Base-by-base conservation (phyloP, 2,329 filamentous ascomycete species). In the Hymenoscyphus albidus region DNA sequence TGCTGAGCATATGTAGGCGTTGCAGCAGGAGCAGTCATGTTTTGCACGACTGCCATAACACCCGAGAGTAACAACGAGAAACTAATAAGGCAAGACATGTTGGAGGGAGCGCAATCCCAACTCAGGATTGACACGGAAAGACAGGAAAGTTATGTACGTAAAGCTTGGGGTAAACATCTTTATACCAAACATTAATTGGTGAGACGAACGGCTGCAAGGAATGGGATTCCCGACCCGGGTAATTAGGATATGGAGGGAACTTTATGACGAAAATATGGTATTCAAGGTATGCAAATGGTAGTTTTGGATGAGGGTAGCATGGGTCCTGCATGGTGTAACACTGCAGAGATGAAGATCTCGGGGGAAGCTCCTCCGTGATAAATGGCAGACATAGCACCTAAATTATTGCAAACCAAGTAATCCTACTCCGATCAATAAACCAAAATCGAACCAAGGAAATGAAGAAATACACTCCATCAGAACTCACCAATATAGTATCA, bases 1-100 rank as follows among this genome's bases (percentile, higher is more conserved):
- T 59, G 58, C 6, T 62, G 16, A 35, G 63, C 18, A 54, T 66
- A 70, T 35, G 65, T 64, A 13, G 60, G 54, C 16, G 39, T 18
- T 13, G 48, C 48, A 10, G 44, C 9, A 5, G 48, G 48, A 54
- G 9, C 18, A 27, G 48, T 54, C 7, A 18, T 48, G 6, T 55
- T 58, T 18, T 51, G 31, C 10, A 22, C 31, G 22, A 27, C 35
- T 58, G 62, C 62, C 2, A 64, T n/a, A n/a, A 58, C n/a, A 35
- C 31, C 58, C 16, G 58, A 12, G 13, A 58, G 13, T 31, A 64
- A 59, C 38, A 64, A 61, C 3, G 39, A 27, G 12, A 61, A 40
- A 3, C 14, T 18, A 27, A 61, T 4, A 1, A 39, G 7, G 13
- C 22, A n/a, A 35, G 59, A 55, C 59, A 61, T 61, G 3, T 22